Conservation (phyloP, 2,329 filamentous ascomycete genomes). For the Aspergillus jensenii region DNA sequence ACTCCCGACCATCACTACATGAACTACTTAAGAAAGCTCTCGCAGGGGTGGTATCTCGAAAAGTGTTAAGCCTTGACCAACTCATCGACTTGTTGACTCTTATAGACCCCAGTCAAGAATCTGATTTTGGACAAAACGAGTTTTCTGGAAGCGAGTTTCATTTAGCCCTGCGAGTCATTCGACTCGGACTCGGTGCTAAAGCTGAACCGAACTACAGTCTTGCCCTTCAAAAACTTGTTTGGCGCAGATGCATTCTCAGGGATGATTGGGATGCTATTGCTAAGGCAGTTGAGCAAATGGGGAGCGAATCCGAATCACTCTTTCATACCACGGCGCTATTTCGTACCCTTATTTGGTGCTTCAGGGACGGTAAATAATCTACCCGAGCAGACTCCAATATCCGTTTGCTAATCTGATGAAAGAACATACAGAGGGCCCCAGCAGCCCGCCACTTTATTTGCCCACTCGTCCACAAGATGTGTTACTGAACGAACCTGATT, state of each 20-base stretch:
- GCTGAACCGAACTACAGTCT: constrained; percentile 40
- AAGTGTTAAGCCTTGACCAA: constrained; percentile 60
- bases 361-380: constrained; percentile 48
- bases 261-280: constrained; percentile 85
- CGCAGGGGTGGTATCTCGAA: constrained; percentile 67
- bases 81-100: constrained; percentile 71
- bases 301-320: constrained; percentile 63
- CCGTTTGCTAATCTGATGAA: constrained; percentile 9
- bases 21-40: constrained; percentile 72
- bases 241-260: constrained; percentile 80
- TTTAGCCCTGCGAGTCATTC: constrained; percentile 63
- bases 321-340: constrained; percentile 68
- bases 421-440: constrained; percentile 19
- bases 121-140: constrained; percentile 48
- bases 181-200: constrained; percentile 56
- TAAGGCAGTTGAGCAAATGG: constrained; percentile 71
- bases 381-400: not conserved
- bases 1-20: constrained; percentile 65
- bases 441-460: constrained; percentile 22
- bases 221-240: constrained; percentile 56
- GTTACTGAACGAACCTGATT: constrained; percentile 29
- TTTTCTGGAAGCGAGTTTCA: constrained; percentile 67
- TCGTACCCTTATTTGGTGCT: constrained; percentile 63
- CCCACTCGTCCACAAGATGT: constrained; percentile 29
- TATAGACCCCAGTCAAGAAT: constrained; percentile 57